Evolutionary conservation across 192 early-diverging fungal species (phyloP).

Genomic region (Helicostylum pulchrum): DNA sequence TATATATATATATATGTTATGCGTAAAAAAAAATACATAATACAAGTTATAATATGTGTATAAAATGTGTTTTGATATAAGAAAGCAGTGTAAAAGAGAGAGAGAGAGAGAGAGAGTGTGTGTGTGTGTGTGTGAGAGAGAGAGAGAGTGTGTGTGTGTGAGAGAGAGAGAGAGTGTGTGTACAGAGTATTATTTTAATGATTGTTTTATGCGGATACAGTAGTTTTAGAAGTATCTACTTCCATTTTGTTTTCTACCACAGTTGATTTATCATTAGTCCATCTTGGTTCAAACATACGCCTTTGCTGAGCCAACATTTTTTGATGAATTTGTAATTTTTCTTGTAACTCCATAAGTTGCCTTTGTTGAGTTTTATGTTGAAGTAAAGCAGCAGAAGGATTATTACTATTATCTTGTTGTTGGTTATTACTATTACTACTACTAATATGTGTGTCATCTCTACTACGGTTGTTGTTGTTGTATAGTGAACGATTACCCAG

Average conservation of each 20-base stretch:
- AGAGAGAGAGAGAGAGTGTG: too few species aligned
- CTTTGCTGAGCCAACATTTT: conserved; percentile 6
- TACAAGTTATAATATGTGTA: too few species aligned
- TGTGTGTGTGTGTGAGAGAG: background rate
- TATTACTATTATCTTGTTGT: background rate
- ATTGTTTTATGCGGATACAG: conserved; percentile 2
- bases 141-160: conserved; percentile 3
- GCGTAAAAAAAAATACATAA: too few species aligned
- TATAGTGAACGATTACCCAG: background rate
- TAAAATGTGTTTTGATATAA: too few species aligned
- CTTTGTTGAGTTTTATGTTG: conserved; percentile 16
- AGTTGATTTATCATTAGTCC: background rate
- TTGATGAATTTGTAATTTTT: conserved; percentile 9
- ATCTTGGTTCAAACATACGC: conserved; percentile 9
- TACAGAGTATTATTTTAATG: too few species aligned
- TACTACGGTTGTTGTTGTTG: too few species aligned
- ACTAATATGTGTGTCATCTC: background rate
- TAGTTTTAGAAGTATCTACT: conserved; percentile 8
- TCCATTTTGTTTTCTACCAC: conserved; percentile 7
- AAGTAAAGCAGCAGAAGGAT: conserved; percentile 9
- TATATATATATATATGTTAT: too few species aligned
- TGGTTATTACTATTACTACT: background rate
- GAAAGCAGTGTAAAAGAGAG: too few species aligned
- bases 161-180: background rate
- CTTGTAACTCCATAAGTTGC: conserved; percentile 11